phyloP scores from a whole-genome alignment of 768 basidiomycete species.

The Suillus placidus region DNA sequence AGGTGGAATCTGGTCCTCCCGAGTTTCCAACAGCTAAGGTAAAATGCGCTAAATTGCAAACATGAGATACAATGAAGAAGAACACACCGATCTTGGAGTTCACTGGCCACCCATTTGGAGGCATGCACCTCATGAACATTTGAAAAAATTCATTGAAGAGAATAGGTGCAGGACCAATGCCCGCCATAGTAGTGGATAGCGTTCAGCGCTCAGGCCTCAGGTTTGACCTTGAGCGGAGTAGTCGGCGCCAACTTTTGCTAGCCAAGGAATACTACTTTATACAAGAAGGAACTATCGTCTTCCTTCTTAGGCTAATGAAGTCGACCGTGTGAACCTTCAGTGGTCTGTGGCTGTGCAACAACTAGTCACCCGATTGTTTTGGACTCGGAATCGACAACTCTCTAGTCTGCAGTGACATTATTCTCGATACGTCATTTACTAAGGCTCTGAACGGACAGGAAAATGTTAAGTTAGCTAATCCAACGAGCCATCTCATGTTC shows the following conservation, averaged over 20 bases:
- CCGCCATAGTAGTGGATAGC: background rate
- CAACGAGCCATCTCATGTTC: background rate
- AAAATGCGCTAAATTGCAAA: background rate
- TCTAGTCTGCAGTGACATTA: background rate
- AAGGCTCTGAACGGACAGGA: too few species aligned
- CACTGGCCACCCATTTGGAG: constrained; percentile 50
- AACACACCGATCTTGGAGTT: constrained; percentile 45
- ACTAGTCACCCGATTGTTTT: background rate
- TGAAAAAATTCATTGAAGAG: constrained; percentile 50
- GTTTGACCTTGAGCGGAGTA: background rate
- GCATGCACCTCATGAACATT: constrained; percentile 48
- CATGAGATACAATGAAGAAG: background rate
- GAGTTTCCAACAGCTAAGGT: constrained; percentile 72
- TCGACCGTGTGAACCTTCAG: too few species aligned
- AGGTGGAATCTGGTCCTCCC: constrained; percentile 83
- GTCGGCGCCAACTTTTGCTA: background rate
- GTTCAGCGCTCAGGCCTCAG: background rate
- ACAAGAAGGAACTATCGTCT: background rate
- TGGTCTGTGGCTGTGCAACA: constrained; percentile 1
- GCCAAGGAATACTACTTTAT: background rate
- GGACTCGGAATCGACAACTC: background rate
- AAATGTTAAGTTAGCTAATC: too few species aligned
- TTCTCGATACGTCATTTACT: background rate
- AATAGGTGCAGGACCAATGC: constrained; percentile 36
- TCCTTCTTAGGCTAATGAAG: background rate